phyloP scores from a whole-genome alignment of 2,329 filamentous ascomycete species.

The Neurospora sp. region DNA sequence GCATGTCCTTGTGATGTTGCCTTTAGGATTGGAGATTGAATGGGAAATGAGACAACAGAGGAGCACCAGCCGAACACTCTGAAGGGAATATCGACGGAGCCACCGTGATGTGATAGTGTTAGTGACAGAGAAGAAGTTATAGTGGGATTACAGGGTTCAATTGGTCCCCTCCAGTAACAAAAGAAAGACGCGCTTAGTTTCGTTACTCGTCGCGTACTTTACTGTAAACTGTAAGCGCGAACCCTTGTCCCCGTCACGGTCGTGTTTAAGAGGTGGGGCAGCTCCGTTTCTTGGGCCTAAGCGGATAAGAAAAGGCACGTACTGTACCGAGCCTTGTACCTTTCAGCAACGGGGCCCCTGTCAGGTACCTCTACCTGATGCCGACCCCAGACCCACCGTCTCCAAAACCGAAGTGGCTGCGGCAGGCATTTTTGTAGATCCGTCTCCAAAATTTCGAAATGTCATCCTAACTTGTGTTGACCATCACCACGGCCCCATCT shows the following conservation, averaged over 20 bases:
- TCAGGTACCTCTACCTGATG: background rate
- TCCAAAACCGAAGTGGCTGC: background rate
- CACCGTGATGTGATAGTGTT: background rate
- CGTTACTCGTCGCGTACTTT: background rate
- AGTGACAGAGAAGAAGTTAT: conserved; percentile 1
- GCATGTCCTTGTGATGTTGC: background rate
- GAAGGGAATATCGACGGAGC: background rate
- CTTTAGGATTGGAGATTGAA: background rate
- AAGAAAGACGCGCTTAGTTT: background rate
- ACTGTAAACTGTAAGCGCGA: background rate
- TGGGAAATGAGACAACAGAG: background rate
- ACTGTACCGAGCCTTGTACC: background rate
- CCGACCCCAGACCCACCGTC: background rate
- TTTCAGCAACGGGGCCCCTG: background rate
- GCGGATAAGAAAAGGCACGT: background rate
- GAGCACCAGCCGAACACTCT: background rate
- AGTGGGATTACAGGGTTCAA: conserved; percentile 7
- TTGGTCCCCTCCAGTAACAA: background rate
- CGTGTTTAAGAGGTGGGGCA: background rate
- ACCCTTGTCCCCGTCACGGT: background rate
- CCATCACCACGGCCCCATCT: background rate
- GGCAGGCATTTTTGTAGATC: background rate
- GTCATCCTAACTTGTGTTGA: background rate
- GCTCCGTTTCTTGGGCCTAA: background rate
- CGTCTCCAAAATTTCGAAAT: background rate